Percentiles rank a stretch among this genome's conserved stretches.
These are phyloP conservation scores for Rhizopus delemar DNA, from an alignment of 371 early-diverging fungal species.

Conservation along the genomic window DNA sequence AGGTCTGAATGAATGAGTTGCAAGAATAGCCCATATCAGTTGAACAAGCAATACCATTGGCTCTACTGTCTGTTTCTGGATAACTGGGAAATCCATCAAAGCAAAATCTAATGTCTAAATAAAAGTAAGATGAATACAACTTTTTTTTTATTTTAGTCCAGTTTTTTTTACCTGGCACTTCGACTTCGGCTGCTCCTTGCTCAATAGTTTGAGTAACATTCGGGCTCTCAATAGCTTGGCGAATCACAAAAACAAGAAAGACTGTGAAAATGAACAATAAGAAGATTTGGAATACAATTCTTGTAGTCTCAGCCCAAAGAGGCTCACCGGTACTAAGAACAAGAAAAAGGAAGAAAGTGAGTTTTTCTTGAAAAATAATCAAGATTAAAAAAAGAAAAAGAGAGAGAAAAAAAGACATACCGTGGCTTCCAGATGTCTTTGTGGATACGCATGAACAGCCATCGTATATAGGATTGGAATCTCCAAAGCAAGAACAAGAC, in stretches of 20 bases:
- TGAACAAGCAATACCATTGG: constrained; percentile 40
- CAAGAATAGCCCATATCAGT: constrained; percentile 46
- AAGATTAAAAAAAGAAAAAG: constrained; percentile 1
- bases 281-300: constrained; percentile 43
- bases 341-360: not conserved
- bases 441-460: constrained; percentile 42
- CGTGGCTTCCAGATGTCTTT: constrained; percentile 52
- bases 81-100: constrained; percentile 45
- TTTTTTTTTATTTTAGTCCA: not conserved
- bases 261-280: constrained; percentile 43
- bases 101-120: constrained; percentile 48
- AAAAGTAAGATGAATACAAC: not conserved
- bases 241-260: constrained; percentile 48
- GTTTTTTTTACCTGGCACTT: constrained; percentile 33
- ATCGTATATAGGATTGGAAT: constrained; percentile 42
- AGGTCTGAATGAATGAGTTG: constrained; percentile 21
- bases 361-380: not conserved
- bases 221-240: constrained; percentile 49
- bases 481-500: constrained; percentile 46
- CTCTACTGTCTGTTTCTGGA: constrained; percentile 14
- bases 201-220: constrained; percentile 47
- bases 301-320: constrained; percentile 52
- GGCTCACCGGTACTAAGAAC: constrained; percentile 47
- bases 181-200: constrained; percentile 32
- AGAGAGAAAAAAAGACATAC: constrained; percentile 10